These are phyloP conservation scores for Yamadazyma sp. DNA, from an alignment of 805 yeast species.

Conservation along the genomic window DNA sequence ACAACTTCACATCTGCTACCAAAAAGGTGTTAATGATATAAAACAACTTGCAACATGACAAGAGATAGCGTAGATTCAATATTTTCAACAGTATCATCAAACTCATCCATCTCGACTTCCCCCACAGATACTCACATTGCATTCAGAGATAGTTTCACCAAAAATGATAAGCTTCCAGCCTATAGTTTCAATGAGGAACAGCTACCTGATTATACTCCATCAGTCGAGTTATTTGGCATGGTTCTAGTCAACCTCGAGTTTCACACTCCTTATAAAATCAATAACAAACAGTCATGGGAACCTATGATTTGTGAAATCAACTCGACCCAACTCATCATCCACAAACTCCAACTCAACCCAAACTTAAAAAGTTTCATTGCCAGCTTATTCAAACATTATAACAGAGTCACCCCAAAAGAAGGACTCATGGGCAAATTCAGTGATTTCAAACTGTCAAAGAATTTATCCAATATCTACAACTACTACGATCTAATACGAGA, in stretches of 20 bases:
- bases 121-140: background rate
- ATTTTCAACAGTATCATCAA: conserved; percentile 2
- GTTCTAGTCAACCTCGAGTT: conserved; percentile 35
- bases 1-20: too few species aligned
- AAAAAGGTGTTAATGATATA: too few species aligned
- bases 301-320: conserved; percentile 39
- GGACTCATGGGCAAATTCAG: conserved; percentile 17
- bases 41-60: background rate
- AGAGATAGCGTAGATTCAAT: background rate
- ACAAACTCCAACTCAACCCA: conserved; percentile 23
- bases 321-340: conserved; percentile 36
- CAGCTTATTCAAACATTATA: conserved; percentile 23
- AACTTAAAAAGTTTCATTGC: conserved; percentile 21
- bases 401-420: conserved; percentile 1
- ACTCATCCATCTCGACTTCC: background rate
- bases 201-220: conserved; percentile 29
- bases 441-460: conserved; percentile 15
- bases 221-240: conserved; percentile 31
- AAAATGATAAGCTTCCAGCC: conserved; percentile 16
- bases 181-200: conserved; percentile 22
- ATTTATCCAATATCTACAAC: conserved; percentile 17
- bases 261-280: conserved; percentile 32
- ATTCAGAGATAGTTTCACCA: too few species aligned
- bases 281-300: conserved; percentile 25
- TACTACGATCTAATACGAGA: conserved; percentile 20